Base-by-base conservation (phyloP, 2,329 filamentous ascomycete genomes). In the Trichoderma polysporum region DNA sequence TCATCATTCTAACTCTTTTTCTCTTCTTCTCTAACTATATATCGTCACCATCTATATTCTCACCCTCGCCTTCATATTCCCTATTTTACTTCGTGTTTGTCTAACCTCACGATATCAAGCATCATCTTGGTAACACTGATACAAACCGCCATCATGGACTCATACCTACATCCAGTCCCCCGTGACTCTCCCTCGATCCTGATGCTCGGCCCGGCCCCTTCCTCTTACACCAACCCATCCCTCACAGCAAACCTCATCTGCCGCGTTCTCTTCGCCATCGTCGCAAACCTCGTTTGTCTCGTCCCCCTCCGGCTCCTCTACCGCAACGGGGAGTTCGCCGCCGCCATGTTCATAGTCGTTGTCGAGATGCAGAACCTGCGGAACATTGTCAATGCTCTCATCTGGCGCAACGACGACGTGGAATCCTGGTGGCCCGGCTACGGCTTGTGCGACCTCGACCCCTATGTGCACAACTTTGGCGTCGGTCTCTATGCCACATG, bases 321-420 rank as follows among this genome's bases (percentile, higher is more conserved):
- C 73, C 79, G 80, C 49, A 84, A 85, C 66, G 82, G 84, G 25
- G 86, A 88, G 73, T 80, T 87, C 66, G 81, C 84, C 2, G 85
- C 84, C 41, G 77, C 79, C 67, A 76, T 85, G 60, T 80, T 86
- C 70, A 82, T 86, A 69, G 62, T 76, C 71, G 80, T 77, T 65
- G 77, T 83, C 68, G 76, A 81, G 66, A 25, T 84, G 61, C 72
- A 80, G 72, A 86, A 86, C 75, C n/a, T 83, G 49, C 73, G 82
- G 63, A 83, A 82, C 56, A 73, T 84, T 63, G 33, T 84, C 76
- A 85, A 84, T 74, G 76, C 84, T 1, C 76, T 85, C 29, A 78
- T 86, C 69, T 88, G 86, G 86, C 80, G 76, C 67, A 74, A 82
- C 72, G 79, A 88, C 72, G 75, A 87, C 72, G 80, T 83, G 66